These are phyloP conservation scores for Starmerella sp. DNA, from an alignment of 805 yeast species.

Conservation along the genomic window DNA sequence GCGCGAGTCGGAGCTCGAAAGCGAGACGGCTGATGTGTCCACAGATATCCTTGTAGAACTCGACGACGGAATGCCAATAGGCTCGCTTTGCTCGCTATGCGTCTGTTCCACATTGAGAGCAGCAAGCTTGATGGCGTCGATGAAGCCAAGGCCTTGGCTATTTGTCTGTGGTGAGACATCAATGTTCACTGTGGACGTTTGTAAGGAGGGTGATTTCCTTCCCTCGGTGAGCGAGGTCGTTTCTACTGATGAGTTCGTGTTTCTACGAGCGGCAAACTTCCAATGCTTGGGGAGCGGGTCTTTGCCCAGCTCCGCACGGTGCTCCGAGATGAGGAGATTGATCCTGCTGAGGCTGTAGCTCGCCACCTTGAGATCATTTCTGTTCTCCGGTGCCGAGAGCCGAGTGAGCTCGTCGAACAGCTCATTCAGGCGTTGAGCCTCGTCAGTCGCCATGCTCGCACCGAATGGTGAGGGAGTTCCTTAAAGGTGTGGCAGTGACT, in stretches of 20 bases:
- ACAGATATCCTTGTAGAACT: background rate
- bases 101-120: constrained; percentile 4
- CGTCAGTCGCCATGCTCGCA: background rate
- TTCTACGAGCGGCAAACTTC: background rate
- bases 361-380: background rate
- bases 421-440: background rate
- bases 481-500: background rate
- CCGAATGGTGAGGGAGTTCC: background rate
- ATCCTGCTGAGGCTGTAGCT: background rate
- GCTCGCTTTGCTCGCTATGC: background rate
- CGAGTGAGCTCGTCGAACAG: constrained; percentile 1
- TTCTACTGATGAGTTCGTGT: background rate
- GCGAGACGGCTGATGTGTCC: background rate
- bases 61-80: background rate
- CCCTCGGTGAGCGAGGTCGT: background rate
- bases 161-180: constrained; percentile 1
- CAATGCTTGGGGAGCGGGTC: background rate
- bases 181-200: constrained; percentile 9
- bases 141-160: constrained; percentile 6
- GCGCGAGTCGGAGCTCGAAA: background rate
- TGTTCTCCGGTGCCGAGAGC: background rate
- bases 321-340: background rate
- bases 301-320: background rate
- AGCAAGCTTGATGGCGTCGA: constrained; percentile 14
- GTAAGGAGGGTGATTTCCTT: background rate